Conservation (phyloP, 2,329 filamentous ascomycete genomes). For the Cordyceps farinosa region DNA sequence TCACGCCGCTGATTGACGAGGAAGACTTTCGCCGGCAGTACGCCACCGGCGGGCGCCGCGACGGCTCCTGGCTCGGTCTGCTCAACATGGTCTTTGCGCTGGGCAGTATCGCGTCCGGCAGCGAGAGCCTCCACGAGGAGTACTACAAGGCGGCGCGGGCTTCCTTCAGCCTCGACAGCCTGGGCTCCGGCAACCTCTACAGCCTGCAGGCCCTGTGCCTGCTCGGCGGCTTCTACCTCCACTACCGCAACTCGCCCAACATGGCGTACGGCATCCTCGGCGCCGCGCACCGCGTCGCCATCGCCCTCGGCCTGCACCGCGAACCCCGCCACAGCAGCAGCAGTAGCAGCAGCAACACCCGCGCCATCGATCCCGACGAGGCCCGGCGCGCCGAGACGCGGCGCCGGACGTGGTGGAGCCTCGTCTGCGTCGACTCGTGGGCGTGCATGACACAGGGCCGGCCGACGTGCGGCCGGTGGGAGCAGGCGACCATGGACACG, state of each 20-base stretch:
- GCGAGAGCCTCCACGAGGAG: conserved; percentile 51
- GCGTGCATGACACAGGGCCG: conserved; percentile 67
- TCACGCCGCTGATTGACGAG: conserved; percentile 59
- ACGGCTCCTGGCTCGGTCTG: conserved; percentile 57
- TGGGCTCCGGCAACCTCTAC: conserved; percentile 63
- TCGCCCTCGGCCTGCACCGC: conserved; percentile 66
- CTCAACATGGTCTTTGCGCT: conserved; percentile 62
- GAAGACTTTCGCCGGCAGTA: conserved; percentile 57
- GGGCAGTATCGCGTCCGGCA: conserved; percentile 56
- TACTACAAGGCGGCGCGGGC: conserved; percentile 55
- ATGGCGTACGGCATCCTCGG: conserved; percentile 72
- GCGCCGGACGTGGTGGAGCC: conserved; percentile 69
- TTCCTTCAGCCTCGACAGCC: conserved; percentile 51
- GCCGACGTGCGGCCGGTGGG: conserved; percentile 40
- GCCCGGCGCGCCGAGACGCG: conserved; percentile 47
- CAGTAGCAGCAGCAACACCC: neutral
- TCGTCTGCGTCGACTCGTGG: conserved; percentile 74
- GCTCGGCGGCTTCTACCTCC: conserved; percentile 72
- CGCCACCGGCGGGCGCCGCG: conserved; percentile 44
- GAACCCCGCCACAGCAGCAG: conserved; percentile 38
- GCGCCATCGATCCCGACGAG: conserved; percentile 41
- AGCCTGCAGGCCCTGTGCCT: conserved; percentile 68
- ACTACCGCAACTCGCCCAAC: conserved; percentile 74
- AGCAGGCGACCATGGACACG: conserved; percentile 31
- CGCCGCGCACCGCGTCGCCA: conserved; percentile 70